Evolutionary conservation across 306 rosid species (phyloP).

Genomic region (Alnus glutinosa): DNA sequence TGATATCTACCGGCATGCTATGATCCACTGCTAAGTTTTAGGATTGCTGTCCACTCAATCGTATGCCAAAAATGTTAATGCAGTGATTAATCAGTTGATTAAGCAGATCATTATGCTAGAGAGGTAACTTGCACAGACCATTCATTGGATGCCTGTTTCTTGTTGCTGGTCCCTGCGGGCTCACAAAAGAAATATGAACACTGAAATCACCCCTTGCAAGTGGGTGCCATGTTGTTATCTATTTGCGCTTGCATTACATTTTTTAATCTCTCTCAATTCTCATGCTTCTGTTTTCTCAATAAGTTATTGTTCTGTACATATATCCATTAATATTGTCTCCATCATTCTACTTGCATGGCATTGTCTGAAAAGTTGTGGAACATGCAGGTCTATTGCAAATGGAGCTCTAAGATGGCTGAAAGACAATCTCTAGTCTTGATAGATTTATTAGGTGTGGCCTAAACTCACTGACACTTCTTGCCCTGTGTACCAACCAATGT

Average conservation of each 20-base stretch:
- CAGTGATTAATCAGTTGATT: not conserved
- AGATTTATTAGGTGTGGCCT: constrained; percentile 8
- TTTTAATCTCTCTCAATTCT: not conserved
- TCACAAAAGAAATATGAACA: not conserved
- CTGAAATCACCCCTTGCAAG: not conserved
- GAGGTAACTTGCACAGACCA: not conserved
- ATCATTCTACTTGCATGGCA: constrained; percentile 13
- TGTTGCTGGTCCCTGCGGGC: not conserved
- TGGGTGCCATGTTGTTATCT: not conserved
- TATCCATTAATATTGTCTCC: not conserved
- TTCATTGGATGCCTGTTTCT: not conserved
- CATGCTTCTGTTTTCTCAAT: not conserved
- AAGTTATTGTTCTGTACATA: not conserved
- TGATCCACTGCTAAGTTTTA: not conserved
- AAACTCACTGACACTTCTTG: constrained; percentile 12
- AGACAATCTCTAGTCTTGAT: constrained; percentile 67
- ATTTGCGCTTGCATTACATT: not conserved
- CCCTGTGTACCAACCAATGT: not conserved
- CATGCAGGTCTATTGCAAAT: constrained; percentile 72
- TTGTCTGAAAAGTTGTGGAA: constrained; percentile 18
- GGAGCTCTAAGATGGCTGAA: constrained; percentile 93
- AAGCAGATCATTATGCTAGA: not conserved
- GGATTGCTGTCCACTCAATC: not conserved
- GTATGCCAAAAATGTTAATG: not conserved
- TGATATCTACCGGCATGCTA: not conserved